Evolutionary conservation across 345 rosid species (phyloP), one percentile per base, ranked within the genome.

Genomic region (Conringia planisiliqua): DNA sequence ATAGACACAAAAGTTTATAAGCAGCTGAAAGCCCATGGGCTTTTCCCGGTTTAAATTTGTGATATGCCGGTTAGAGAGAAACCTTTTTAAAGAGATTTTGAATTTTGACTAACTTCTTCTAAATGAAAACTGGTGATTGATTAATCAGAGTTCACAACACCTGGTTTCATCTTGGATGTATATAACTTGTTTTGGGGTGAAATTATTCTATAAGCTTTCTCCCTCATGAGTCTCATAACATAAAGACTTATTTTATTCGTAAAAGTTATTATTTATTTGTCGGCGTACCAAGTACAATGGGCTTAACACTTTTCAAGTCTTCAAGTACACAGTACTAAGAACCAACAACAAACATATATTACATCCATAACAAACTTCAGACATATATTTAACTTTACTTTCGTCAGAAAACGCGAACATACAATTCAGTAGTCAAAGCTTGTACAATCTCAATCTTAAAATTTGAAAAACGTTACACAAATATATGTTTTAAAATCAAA

Each of bases 391-490:
- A 30, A 43, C 46, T 40, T 54, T 42, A 12, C 9, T 56, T 44
- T 74, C 32, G 22, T 56, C 66, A 38, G 17, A 57, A 66, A 29
- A 47, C 10, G 62, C 30, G 20, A 39, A 67, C 17, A 10, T 38
- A 29, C 3, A 35, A 10, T 57, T 60, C 59, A 50, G 10, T 30
- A 68, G 70, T 75, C 70, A 75, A 75, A 74, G 56, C 22, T 67
- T 2, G 13, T 29, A 10, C 7, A 58, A 6, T 55, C n/a, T 50
- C n/a, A 16, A 33, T 46, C 1, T 2, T 56, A 20, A 43, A 30
- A 9, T 0, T 4, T 10, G 8, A 36, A 69, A 51, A 76, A 54
- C 74, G 79, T 69, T 69, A 62, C 75, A 62, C 29, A 52, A 75
- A 29, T 35, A 35, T 32, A 8, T 1, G 16, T 5, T 44, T 33